Evolutionary conservation across 83 land plant species (phyloP).

Genomic region (Picea abies): DNA sequence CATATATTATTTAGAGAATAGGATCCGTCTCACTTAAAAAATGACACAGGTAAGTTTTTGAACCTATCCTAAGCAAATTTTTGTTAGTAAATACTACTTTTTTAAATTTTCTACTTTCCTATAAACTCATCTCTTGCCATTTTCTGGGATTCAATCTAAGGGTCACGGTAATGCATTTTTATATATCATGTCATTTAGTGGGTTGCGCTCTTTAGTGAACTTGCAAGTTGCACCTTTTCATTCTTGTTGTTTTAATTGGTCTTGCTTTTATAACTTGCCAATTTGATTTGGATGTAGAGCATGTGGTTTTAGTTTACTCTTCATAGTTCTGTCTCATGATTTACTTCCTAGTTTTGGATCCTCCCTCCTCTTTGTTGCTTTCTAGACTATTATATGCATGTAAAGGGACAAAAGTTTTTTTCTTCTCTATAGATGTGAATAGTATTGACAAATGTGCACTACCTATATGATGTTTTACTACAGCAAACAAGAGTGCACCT

Average conservation of each 20-base stretch:
- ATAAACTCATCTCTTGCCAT: neutral
- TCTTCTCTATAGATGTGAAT: neutral
- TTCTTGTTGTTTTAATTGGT: neutral
- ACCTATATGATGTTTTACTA: neutral
- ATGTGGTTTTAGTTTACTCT: conserved; percentile 2
- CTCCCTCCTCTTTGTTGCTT: neutral
- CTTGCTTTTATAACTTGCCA: neutral
- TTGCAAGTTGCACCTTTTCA: neutral
- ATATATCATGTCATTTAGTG: neutral
- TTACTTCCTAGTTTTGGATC: neutral
- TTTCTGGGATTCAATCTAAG: neutral
- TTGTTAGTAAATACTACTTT: no score
- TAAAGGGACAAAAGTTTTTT: neutral
- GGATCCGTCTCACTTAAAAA: no score
- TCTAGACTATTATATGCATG: neutral
- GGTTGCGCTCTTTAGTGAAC: conserved; percentile 1
- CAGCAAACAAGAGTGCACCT: conserved; percentile 94
- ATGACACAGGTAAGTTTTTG: no score
- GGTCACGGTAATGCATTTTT: neutral
- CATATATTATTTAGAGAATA: no score
- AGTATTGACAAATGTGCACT: neutral
- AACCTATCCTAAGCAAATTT: no score
- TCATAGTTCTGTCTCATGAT: neutral
- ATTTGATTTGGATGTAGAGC: neutral
- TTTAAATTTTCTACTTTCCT: no score